A percentile compares a stretch with the other conserved stretches of the same genome.
phyloP scores from a whole-genome alignment of 2,329 filamentous ascomycete genomes.

The Penicillium crustosum region DNA sequence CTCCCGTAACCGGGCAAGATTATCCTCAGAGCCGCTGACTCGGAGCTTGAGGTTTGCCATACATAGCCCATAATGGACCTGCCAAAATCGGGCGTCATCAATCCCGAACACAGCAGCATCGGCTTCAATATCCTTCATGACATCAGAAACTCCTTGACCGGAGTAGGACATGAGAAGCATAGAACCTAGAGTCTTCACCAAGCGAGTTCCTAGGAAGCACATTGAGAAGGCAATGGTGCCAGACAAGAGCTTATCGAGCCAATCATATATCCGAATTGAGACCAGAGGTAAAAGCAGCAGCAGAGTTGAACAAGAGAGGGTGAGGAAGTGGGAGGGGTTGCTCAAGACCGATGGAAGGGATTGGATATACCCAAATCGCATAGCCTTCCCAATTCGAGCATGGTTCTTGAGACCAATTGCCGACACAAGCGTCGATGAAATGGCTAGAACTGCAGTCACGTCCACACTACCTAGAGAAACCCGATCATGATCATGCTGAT shows the following conservation, averaged over 20 bases:
- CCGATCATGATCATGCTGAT: constrained; percentile 64
- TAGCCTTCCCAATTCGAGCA: constrained; percentile 84
- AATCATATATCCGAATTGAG: constrained; percentile 74
- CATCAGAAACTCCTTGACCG: constrained; percentile 62
- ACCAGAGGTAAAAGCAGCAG: constrained; percentile 80
- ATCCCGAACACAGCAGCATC: constrained; percentile 74
- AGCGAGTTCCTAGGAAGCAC: constrained; percentile 79
- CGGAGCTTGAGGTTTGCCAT: constrained; percentile 90
- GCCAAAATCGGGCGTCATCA: constrained; percentile 95
- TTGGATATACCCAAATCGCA: constrained; percentile 80
- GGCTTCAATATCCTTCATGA: constrained; percentile 80
- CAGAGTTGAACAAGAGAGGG: constrained; percentile 78
- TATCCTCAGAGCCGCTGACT: constrained; percentile 69
- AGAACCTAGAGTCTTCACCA: constrained; percentile 81
- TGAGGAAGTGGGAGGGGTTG: constrained; percentile 94
- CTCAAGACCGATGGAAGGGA: constrained; percentile 82
- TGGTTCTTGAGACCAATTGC: constrained; percentile 88
- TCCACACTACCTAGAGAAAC: constrained; percentile 77
- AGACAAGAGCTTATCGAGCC: constrained; percentile 80
- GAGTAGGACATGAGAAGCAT: constrained; percentile 95
- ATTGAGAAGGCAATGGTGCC: constrained; percentile 80
- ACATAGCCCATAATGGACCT: constrained; percentile 94
- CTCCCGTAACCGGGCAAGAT: constrained; percentile 70
- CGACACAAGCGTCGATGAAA: constrained; percentile 78
- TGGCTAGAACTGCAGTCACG: constrained; percentile 75